Evolutionary conservation across 1,284 basidiomycete genomes (phyloP).

Genomic region (Trametes hirsuta): DNA sequence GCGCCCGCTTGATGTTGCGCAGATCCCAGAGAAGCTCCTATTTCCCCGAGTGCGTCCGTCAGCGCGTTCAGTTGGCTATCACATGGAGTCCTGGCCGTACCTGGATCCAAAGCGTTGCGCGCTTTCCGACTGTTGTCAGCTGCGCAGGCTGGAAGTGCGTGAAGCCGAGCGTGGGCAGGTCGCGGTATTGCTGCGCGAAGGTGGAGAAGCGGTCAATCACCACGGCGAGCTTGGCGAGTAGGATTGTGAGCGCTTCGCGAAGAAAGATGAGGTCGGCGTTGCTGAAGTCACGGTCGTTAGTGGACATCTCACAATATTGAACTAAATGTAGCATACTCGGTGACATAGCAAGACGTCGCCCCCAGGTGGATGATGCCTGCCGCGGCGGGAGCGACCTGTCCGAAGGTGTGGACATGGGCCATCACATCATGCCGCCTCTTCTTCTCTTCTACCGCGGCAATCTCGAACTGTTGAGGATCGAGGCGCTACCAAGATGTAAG

Average conservation of each 20-base stretch:
- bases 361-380: conserved; percentile 98
- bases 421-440: conserved; percentile 98
- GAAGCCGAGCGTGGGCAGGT: conserved; percentile 91
- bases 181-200: conserved; percentile 78
- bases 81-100: conserved; percentile 36
- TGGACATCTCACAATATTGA: neutral
- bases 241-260: conserved; percentile 82
- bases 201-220: conserved; percentile 87
- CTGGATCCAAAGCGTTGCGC: conserved; percentile 98
- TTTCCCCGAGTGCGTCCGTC: neutral
- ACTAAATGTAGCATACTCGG: conserved; percentile 67
- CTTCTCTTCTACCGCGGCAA: conserved; percentile 95
- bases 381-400: conserved; percentile 90
- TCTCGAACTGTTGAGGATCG: conserved; percentile 89
- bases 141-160: conserved; percentile 99
- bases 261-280: conserved; percentile 99
- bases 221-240: conserved; percentile 86
- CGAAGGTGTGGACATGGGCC: conserved; percentile 99
- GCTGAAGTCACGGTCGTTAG: conserved; percentile 45
- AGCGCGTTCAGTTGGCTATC: neutral
- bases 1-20: conserved; percentile 88
- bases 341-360: conserved; percentile 98
- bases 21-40: conserved; percentile 97
- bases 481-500: conserved; percentile 56
- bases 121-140: conserved; percentile 98